phyloP scores from a whole-genome alignment of 768 basidiomycete genomes.

The Astraeus odoratus region DNA sequence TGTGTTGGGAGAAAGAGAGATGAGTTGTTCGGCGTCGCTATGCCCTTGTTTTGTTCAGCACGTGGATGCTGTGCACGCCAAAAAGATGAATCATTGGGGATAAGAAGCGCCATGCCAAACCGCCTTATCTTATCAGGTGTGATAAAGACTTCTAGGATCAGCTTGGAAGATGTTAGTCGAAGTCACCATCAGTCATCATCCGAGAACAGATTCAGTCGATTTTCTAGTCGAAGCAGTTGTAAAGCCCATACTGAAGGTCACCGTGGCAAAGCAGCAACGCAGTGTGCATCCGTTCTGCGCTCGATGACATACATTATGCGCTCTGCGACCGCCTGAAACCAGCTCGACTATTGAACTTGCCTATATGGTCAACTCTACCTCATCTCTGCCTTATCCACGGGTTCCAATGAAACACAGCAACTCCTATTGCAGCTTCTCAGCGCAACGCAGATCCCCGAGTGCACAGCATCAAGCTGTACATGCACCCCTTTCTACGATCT shows the following conservation, averaged over 20 bases:
- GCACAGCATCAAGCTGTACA: too few relatives aligned
- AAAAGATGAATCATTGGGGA: too few relatives aligned
- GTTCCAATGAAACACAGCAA: not conserved
- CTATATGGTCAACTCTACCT: not conserved
- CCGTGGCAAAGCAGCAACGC: not conserved
- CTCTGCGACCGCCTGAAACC: not conserved
- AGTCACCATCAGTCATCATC: too few relatives aligned
- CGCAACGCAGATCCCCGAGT: too few relatives aligned
- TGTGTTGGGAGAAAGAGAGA: not conserved
- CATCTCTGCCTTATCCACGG: not conserved
- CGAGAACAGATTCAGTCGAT: too few relatives aligned
- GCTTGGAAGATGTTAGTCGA: too few relatives aligned
- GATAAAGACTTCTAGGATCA: too few relatives aligned
- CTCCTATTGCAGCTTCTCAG: too few relatives aligned
- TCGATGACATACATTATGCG: not conserved
- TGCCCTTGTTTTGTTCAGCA: constrained; percentile 6
- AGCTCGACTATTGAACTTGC: not conserved
- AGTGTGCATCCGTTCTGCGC: not conserved
- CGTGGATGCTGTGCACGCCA: constrained; percentile 3
- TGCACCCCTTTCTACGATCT: too few relatives aligned
- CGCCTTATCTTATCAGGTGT: constrained; percentile 4
- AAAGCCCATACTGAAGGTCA: not conserved
- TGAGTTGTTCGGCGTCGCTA: not conserved
- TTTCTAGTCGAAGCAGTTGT: not conserved
- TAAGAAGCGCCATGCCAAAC: too few relatives aligned